Conservation (phyloP, 2,329 filamentous ascomycete species). For the Neopestalotiopsis sp. region DNA sequence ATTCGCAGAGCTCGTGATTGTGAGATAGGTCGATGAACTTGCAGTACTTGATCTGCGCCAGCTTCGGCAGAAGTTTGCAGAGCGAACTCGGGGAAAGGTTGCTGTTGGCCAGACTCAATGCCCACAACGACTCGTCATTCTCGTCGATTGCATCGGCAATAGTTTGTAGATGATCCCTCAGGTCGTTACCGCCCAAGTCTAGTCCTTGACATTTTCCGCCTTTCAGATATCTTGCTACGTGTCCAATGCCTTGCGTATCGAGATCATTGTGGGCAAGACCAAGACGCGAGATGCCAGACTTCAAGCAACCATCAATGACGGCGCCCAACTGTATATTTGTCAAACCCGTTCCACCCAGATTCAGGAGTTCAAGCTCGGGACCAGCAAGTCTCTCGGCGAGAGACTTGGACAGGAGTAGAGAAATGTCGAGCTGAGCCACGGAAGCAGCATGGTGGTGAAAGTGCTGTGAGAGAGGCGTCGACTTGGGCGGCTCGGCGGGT, state of each 20-base stretch:
- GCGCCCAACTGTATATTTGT: conserved; percentile 72
- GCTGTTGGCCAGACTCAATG: conserved; percentile 85
- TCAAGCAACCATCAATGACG: conserved; percentile 81
- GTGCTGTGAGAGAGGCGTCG: conserved; percentile 27
- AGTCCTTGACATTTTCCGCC: conserved; percentile 83
- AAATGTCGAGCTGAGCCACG: conserved; percentile 53
- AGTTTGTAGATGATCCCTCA: conserved; percentile 58
- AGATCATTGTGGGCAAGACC: conserved; percentile 85
- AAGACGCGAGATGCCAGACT: conserved; percentile 77
- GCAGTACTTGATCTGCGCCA: conserved; percentile 73
- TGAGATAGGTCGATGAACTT: conserved; percentile 92
- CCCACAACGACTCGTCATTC: conserved; percentile 67
- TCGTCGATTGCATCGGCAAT: conserved; percentile 58
- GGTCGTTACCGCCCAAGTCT: conserved; percentile 85
- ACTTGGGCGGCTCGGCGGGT: conserved; percentile 27
- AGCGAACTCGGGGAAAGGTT: conserved; percentile 76
- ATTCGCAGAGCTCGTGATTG: conserved; percentile 80
- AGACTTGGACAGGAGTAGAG: conserved; percentile 73
- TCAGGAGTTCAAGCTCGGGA: conserved; percentile 78
- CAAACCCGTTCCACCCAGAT: conserved; percentile 80
- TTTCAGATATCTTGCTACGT: conserved; percentile 77
- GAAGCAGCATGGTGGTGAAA: conserved; percentile 35
- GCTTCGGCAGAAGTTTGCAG: conserved; percentile 74
- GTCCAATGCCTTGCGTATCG: conserved; percentile 72
- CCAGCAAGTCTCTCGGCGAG: conserved; percentile 79